phyloP scores from a whole-genome alignment of 176 grass and related monocot genomes.

The Paspalum notatum region DNA sequence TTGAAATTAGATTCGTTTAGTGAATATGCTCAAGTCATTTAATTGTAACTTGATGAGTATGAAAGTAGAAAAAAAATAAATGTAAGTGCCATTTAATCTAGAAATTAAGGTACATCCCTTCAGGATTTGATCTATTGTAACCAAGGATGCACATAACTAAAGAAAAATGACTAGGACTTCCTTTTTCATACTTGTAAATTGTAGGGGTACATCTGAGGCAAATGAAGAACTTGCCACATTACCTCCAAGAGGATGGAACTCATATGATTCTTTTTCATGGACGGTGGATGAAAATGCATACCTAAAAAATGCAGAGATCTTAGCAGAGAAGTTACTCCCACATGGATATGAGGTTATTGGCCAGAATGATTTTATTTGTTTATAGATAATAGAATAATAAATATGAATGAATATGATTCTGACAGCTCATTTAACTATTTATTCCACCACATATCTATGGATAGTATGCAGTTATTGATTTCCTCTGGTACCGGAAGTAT shows the following conservation, averaged over 20 bases:
- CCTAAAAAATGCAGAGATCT: conserved; percentile 74
- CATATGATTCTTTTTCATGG: conserved; percentile 95
- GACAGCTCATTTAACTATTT: not conserved
- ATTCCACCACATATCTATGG: not conserved
- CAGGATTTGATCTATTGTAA: not conserved
- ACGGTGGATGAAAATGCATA: conserved; percentile 67
- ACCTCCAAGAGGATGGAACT: conserved; percentile 94
- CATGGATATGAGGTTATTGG: conserved; percentile 74
- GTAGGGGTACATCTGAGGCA: conserved; percentile 42
- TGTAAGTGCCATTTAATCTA: not conserved
- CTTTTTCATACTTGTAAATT: not conserved
- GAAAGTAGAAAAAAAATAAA: not conserved
- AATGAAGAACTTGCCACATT: conserved; percentile 39
- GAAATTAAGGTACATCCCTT: not conserved
- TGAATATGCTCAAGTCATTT: not conserved
- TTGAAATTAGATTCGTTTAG: not conserved
- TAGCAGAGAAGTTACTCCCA: conserved; percentile 65
- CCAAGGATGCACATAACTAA: not conserved
- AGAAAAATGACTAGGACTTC: conserved; percentile 1
- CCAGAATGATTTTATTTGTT: not conserved
- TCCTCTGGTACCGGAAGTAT: conserved; percentile 83
- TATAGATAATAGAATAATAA: conserved; percentile 3
- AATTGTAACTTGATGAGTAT: not conserved
- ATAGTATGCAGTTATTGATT: conserved; percentile 86
- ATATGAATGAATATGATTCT: not conserved